These are phyloP conservation scores for Anisogramma anomala DNA, from an alignment of 2,329 filamentous ascomycete species.

Conservation along the genomic window DNA sequence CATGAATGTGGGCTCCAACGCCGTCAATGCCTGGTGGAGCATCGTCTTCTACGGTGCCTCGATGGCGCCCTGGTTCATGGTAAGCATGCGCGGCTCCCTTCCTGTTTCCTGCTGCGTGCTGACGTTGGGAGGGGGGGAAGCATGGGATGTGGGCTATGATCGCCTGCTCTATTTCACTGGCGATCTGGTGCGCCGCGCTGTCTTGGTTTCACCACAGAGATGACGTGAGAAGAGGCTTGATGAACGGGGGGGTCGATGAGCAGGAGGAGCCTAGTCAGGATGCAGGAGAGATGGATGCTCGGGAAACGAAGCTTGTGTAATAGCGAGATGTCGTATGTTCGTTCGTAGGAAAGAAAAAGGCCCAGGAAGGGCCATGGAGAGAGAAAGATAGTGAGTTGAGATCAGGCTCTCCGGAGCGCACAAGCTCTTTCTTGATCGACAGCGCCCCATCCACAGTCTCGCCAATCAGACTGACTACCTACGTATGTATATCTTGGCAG, in stretches of 20 bases:
- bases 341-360: too few relatives aligned
- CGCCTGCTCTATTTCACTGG: constrained; percentile 46
- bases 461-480: constrained; percentile 27
- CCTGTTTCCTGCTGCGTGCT: constrained; percentile 5
- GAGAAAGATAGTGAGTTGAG: too few relatives aligned
- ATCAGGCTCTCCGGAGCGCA: constrained; percentile 34
- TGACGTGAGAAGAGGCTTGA: constrained; percentile 16
- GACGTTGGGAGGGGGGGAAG: too few relatives aligned
- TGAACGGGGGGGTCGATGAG: constrained; percentile 4
- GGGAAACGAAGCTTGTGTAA: background rate
- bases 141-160: constrained; percentile 68
- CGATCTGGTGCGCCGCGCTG: constrained; percentile 45
- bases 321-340: background rate
- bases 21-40: constrained; percentile 63
- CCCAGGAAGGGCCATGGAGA: too few relatives aligned
- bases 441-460: constrained; percentile 34
- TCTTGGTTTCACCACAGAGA: constrained; percentile 31
- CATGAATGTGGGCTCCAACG: constrained; percentile 60
- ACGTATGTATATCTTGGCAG: too few relatives aligned
- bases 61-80: constrained; percentile 53
- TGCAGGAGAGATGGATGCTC: background rate
- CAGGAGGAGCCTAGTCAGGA: background rate
- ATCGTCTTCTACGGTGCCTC: constrained; percentile 59
- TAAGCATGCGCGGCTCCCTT: constrained; percentile 28
- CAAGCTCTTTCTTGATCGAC: constrained; percentile 28